These are phyloP conservation scores for Xylaria bambusicola DNA, from an alignment of 495 filamentous ascomycete species.

Conservation along the genomic window DNA sequence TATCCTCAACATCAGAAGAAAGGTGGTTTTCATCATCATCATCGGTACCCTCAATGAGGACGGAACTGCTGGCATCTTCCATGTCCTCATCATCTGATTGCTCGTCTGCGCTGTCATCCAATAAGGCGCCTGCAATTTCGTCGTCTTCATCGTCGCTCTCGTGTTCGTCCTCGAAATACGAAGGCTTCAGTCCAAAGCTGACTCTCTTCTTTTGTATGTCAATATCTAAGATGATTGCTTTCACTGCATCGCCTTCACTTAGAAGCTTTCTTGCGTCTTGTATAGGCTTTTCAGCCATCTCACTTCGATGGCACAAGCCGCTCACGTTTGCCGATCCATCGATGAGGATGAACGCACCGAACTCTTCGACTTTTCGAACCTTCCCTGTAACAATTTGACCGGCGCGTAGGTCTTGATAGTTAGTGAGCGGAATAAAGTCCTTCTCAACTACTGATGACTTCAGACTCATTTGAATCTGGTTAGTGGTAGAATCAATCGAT, in stretches of 20 bases:
- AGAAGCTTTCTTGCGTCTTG: slow-evolving; percentile 82
- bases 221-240: slow-evolving; percentile 82
- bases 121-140: slow-evolving; percentile 48
- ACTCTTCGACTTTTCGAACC: slow-evolving; percentile 89
- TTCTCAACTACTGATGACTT: slow-evolving; percentile 82
- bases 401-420: slow-evolving; percentile 69
- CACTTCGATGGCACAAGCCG: slow-evolving; percentile 85
- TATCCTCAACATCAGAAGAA: slow-evolving; percentile 51
- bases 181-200: slow-evolving; percentile 88
- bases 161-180: slow-evolving; percentile 71
- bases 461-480: slow-evolving; percentile 80
- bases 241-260: slow-evolving; percentile 84
- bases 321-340: slow-evolving; percentile 83
- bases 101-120: slow-evolving; percentile 42
- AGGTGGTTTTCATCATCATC: slow-evolving; percentile 41
- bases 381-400: slow-evolving; percentile 86
- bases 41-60: slow-evolving; percentile 51
- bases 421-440: slow-evolving; percentile 68
- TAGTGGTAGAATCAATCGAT: slow-evolving; percentile 60
- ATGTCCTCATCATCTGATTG: slow-evolving; percentile 46
- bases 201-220: slow-evolving; percentile 72
- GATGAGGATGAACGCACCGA: slow-evolving; percentile 89
- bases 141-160: slow-evolving; percentile 51
- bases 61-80: slow-evolving; percentile 55
- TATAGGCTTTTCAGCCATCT: slow-evolving; percentile 81